These are phyloP conservation scores for Raffaelea deltoideospora DNA, from an alignment of 2,329 filamentous ascomycete species.

Conservation along the genomic window DNA sequence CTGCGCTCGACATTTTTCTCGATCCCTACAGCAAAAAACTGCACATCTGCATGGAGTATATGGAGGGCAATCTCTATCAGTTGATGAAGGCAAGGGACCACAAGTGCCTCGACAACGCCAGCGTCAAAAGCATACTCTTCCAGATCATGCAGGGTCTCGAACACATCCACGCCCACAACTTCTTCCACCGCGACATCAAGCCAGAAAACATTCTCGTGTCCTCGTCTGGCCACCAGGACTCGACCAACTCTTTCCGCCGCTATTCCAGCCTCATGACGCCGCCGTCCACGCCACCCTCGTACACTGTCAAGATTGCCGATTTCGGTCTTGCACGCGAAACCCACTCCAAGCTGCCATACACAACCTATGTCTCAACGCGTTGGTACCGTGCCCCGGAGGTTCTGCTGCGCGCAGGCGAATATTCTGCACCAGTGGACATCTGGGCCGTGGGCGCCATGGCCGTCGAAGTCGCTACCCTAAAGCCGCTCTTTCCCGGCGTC, in stretches of 20 bases:
- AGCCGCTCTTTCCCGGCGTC: constrained; percentile 89
- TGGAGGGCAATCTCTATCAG: constrained; percentile 98
- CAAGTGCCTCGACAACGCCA: constrained; percentile 76
- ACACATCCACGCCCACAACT: constrained; percentile 92
- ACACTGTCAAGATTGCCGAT: constrained; percentile 96
- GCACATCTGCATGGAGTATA: constrained; percentile 98
- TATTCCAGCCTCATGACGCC: constrained; percentile 91
- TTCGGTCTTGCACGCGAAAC: constrained; percentile 97
- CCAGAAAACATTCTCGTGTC: constrained; percentile 97
- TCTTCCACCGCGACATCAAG: constrained; percentile 99
- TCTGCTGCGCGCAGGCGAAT: constrained; percentile 81
- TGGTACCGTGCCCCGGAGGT: constrained; percentile 98
- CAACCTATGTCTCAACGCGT: constrained; percentile 92
- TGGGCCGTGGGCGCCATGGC: constrained; percentile 99
- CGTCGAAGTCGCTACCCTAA: constrained; percentile 90
- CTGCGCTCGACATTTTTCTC: constrained; percentile 93
- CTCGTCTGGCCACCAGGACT: constrained; percentile 71
- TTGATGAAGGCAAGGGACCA: constrained; percentile 97
- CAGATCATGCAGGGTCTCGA: constrained; percentile 94
- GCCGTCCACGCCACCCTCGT: constrained; percentile 81
- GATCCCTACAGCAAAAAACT: constrained; percentile 93
- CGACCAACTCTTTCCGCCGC: constrained; percentile 70
- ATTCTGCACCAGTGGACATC: constrained; percentile 94
- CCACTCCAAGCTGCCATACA: constrained; percentile 90
- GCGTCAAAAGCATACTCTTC: constrained; percentile 94